A percentile compares a stretch with the other conserved stretches of the same genome.
These are phyloP conservation scores for Candida verbasci DNA, from an alignment of 805 yeast genomes.

Conservation along the genomic window DNA sequence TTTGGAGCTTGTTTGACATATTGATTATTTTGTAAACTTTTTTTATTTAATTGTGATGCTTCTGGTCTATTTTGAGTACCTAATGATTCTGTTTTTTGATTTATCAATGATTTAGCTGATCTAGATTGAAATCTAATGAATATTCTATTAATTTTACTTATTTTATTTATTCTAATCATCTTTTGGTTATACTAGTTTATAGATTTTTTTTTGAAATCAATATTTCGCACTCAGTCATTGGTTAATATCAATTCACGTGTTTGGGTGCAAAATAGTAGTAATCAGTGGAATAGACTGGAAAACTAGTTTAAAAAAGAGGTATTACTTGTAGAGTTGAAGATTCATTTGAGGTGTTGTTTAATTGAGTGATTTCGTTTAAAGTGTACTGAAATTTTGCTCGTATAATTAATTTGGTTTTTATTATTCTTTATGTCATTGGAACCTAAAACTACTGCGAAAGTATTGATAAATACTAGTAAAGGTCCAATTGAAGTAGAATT, in stretches of 20 bases:
- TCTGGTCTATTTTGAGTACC: conserved; percentile 7
- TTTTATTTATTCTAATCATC: not conserved
- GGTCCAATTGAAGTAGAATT: conserved; percentile 59
- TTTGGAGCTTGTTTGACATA: conserved; percentile 70
- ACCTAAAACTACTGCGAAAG: conserved; percentile 58
- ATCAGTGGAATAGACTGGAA: not conserved
- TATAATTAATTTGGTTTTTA: too few relatives aligned
- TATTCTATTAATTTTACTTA: not conserved
- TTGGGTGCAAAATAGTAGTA: not conserved
- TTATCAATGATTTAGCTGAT: not conserved
- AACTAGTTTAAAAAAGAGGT: too few relatives aligned
- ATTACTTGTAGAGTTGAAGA: too few relatives aligned
- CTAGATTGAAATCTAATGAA: not conserved
- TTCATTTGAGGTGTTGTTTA: too few relatives aligned
- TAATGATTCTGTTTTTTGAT: not conserved
- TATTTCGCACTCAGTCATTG: conserved; percentile 9
- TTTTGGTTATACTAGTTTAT: too few relatives aligned
- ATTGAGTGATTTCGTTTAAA: too few relatives aligned
- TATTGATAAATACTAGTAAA: conserved; percentile 50
- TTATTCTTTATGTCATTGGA: conserved; percentile 28
- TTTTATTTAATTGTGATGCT: conserved; percentile 21
- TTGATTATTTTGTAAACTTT: conserved; percentile 18
- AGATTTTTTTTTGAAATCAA: conserved; percentile 4
- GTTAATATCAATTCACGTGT: conserved; percentile 1
- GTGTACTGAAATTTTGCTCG: too few relatives aligned